Evolutionary conservation across 73 alveolate species (phyloP).

Genomic region (Breviolum minutum): DNA sequence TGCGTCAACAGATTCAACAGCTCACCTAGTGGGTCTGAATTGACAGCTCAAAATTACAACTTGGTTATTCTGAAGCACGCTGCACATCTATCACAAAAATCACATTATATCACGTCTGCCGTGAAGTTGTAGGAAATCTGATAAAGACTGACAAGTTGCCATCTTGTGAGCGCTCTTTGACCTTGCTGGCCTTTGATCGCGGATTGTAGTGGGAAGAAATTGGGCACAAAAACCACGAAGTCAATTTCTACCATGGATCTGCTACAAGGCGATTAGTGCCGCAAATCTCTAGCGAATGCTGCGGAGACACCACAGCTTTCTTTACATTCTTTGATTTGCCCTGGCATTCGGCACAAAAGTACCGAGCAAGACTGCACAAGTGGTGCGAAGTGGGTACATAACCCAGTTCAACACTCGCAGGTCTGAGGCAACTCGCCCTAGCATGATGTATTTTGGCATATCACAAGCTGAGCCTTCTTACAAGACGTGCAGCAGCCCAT

Average conservation of each 20-base stretch:
- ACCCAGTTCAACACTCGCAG: not conserved
- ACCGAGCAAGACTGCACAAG: no score
- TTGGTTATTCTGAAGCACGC: not conserved
- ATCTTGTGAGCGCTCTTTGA: slow-evolving; percentile 17
- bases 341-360: not conserved
- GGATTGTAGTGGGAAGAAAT: not conserved
- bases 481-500: slow-evolving; percentile 28
- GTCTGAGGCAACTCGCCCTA: not conserved
- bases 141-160: slow-evolving; percentile 6
- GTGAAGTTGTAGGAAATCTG: no score
- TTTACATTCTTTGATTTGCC: not conserved
- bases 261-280: no score
- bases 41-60: not conserved
- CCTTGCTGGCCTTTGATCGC: not conserved
- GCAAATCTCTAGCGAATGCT: not conserved
- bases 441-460: not conserved
- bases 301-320: not conserved
- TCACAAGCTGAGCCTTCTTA: not conserved
- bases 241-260: no score
- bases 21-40: not conserved
- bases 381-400: no score
- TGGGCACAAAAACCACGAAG: no score
- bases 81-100: no score
- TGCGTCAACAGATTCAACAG: slow-evolving; percentile 20
- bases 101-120: no score